Conservation (phyloP, 2,329 filamentous ascomycete genomes). For the Xylaria polymorpha region DNA sequence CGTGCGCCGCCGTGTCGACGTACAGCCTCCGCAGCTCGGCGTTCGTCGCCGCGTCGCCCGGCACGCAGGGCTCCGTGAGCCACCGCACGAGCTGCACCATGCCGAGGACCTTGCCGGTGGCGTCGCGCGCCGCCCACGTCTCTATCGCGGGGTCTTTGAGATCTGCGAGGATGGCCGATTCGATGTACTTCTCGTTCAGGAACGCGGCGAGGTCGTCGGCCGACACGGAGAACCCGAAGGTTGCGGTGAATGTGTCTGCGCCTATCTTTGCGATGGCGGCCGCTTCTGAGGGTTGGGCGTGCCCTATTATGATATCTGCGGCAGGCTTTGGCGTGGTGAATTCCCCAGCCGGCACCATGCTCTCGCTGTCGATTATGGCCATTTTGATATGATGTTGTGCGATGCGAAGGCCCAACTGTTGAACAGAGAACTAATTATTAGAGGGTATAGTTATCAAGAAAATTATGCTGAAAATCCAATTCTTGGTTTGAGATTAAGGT, state of each 20-base stretch:
- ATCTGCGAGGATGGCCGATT: constrained; percentile 39
- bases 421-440: background rate
- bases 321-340: constrained; percentile 1
- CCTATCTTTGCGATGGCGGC: constrained; percentile 45
- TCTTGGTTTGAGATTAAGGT: background rate
- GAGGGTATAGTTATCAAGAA: no score
- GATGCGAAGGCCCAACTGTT: background rate
- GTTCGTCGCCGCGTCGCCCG: constrained; percentile 38
- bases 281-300: constrained; percentile 43
- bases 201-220: constrained; percentile 43
- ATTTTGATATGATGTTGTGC: constrained; percentile 16
- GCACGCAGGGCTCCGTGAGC: constrained; percentile 39
- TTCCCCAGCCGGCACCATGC: constrained; percentile 7
- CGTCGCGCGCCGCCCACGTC: constrained; percentile 44
- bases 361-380: constrained; percentile 13
- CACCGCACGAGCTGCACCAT: constrained; percentile 47
- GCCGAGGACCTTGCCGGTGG: constrained; percentile 39
- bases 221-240: constrained; percentile 46
- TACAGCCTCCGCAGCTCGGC: constrained; percentile 48
- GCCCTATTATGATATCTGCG: constrained; percentile 39
- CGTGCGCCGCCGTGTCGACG: constrained; percentile 46
- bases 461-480: background rate
- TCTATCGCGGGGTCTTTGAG: constrained; percentile 38
- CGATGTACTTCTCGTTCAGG: constrained; percentile 42
- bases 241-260: constrained; percentile 44